Evolutionary conservation across 768 basidiomycete genomes (phyloP).

Genomic region (Xanthoconium purpureum): DNA sequence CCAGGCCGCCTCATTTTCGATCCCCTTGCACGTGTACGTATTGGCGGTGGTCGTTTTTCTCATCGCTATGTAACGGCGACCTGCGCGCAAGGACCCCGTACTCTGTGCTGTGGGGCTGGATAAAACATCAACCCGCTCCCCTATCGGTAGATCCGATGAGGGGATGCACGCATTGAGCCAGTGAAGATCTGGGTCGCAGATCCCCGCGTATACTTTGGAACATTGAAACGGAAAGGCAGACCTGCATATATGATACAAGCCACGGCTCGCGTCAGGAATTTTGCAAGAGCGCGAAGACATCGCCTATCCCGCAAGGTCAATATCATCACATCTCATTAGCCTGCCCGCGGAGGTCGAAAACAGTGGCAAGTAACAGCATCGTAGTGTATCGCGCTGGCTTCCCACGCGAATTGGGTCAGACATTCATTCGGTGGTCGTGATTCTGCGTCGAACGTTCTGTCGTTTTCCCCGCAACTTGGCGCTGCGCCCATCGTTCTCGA

Average conservation of each 20-base stretch:
- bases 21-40: neutral
- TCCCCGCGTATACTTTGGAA: neutral
- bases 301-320: neutral
- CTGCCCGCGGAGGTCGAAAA: neutral
- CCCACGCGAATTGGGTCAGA: neutral
- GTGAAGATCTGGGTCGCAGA: neutral
- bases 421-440: neutral
- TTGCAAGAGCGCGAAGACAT: too few species aligned
- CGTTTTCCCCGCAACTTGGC: neutral
- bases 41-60: neutral
- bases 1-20: neutral
- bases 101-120: neutral
- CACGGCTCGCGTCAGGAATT: too few species aligned
- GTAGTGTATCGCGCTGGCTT: neutral
- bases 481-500: neutral
- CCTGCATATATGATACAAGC: too few species aligned
- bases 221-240: neutral
- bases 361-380: neutral
- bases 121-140: neutral
- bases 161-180: too few species aligned
- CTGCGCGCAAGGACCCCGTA: neutral
- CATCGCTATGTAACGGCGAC: neutral
- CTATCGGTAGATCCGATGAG: neutral
- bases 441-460: constrained; percentile 8
- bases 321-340: neutral